Conservation (phyloP, 352 stramenopile species). For the Peronospora destructor region DNA sequence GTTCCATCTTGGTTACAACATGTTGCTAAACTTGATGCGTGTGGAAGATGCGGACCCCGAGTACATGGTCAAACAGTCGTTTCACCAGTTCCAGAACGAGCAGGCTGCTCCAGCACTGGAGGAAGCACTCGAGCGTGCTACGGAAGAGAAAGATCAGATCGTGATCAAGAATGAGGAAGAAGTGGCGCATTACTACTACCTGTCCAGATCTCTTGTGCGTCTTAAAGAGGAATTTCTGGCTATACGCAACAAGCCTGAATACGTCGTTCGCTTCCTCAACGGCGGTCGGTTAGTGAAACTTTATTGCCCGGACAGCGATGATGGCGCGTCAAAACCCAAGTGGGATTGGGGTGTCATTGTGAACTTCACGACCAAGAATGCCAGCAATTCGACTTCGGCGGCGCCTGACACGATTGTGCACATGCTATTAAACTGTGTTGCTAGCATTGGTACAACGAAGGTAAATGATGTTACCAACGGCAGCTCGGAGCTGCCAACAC, state of each 20-base stretch:
- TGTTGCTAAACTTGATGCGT: slow-evolving; percentile 99
- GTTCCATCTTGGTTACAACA: slow-evolving; percentile 99
- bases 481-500: slow-evolving; percentile 40
- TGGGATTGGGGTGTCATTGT: slow-evolving; percentile 85
- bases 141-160: slow-evolving; percentile 84
- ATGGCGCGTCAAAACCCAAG: slow-evolving; percentile 35
- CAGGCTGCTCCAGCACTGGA: slow-evolving; percentile 70
- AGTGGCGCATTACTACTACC: slow-evolving; percentile 85
- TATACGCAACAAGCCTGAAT: slow-evolving; percentile 88
- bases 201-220: slow-evolving; percentile 88
- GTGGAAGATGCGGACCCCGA: slow-evolving; percentile 96
- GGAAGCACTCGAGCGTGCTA: slow-evolving; percentile 68
- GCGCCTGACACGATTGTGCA: slow-evolving; percentile 68
- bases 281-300: slow-evolving; percentile 87
- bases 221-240: slow-evolving; percentile 89
- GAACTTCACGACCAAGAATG: slow-evolving; percentile 80
- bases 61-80: slow-evolving; percentile 97
- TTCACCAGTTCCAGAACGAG: slow-evolving; percentile 93
- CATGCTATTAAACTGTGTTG: slow-evolving; percentile 66
- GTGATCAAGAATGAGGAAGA: slow-evolving; percentile 86
- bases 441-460: slow-evolving; percentile 20
- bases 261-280: slow-evolving; percentile 92
- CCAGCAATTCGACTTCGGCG: slow-evolving; percentile 53
- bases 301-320: slow-evolving; percentile 47
- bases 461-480: slow-evolving; percentile 24